Evolutionary conservation across 2,329 filamentous ascomycete species (phyloP).

Genomic region (Reticulascus tulasneorum): DNA sequence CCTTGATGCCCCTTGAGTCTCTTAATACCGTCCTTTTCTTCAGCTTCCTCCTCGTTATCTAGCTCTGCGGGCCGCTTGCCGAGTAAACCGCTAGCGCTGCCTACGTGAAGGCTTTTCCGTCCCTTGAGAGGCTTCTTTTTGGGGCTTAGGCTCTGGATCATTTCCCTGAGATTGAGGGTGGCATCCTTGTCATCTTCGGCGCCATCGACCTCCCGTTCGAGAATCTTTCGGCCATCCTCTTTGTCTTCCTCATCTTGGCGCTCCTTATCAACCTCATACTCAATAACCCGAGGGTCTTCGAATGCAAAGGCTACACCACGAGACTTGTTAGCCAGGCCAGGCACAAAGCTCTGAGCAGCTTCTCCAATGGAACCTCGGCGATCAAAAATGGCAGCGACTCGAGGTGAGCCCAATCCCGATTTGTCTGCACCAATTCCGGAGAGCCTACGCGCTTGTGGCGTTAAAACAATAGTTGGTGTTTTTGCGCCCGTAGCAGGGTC

Average conservation of each 20-base stretch:
- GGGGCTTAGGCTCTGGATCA: conserved; percentile 74
- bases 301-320: conserved; percentile 58
- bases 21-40: conserved; percentile 60
- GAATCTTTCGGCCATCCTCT: conserved; percentile 54
- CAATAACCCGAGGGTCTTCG: conserved; percentile 61
- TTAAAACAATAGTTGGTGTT: conserved; percentile 62
- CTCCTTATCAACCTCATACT: conserved; percentile 60
- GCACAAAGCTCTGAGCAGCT: conserved; percentile 58
- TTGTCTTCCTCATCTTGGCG: conserved; percentile 56
- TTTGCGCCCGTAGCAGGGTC: conserved; percentile 49
- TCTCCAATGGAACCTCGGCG: conserved; percentile 69
- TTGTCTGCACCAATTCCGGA: conserved; percentile 69
- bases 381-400: conserved; percentile 67
- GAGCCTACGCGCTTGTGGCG: conserved; percentile 54
- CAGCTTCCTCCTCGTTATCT: conserved; percentile 58
- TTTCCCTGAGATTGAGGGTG: conserved; percentile 66
- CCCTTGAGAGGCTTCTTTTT: conserved; percentile 65
- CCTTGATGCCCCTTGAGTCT: conserved; percentile 66
- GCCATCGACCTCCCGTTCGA: conserved; percentile 48
- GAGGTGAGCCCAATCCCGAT: conserved; percentile 70
- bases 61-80: conserved; percentile 72
- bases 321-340: conserved; percentile 38
- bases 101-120: conserved; percentile 73
- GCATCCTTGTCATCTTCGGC: conserved; percentile 54
- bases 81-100: conserved; percentile 67